These are phyloP conservation scores for Podospora didyma DNA, from an alignment of 495 filamentous ascomycete genomes.

Conservation along the genomic window DNA sequence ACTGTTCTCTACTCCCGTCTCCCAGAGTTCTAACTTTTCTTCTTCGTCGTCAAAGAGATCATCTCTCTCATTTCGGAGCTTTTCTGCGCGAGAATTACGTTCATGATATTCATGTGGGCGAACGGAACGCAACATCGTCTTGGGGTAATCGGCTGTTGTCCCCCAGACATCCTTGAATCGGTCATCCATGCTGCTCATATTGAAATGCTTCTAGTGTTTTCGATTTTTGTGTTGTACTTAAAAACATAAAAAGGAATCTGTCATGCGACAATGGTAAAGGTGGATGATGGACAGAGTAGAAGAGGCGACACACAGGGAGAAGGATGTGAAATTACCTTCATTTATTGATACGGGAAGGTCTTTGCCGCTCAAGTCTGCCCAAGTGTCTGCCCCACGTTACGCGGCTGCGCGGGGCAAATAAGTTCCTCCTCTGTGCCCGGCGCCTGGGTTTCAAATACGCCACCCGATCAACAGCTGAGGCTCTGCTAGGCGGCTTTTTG, in stretches of 20 bases:
- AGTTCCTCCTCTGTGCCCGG: too few relatives aligned
- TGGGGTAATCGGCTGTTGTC: background rate
- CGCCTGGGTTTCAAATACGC: too few relatives aligned
- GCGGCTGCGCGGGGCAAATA: too few relatives aligned
- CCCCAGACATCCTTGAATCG: conserved; percentile 1
- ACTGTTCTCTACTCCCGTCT: background rate
- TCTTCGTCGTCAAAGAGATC: background rate
- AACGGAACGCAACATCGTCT: background rate
- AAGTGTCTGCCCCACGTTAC: too few relatives aligned
- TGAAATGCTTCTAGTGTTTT: background rate
- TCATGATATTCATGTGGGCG: conserved; percentile 2
- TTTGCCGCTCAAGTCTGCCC: too few relatives aligned
- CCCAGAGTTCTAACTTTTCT: conserved; percentile 1
- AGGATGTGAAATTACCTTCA: too few relatives aligned
- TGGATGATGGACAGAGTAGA: background rate
- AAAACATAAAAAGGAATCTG: too few relatives aligned
- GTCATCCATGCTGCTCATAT: background rate
- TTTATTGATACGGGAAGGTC: too few relatives aligned
- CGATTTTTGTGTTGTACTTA: too few relatives aligned
- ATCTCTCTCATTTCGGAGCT: background rate
- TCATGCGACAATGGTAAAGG: background rate
- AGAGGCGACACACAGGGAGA: too few relatives aligned
- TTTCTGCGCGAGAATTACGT: background rate
- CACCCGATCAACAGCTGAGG: too few relatives aligned
- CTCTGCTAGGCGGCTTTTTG: too few relatives aligned